phyloP scores from a whole-genome alignment of 352 stramenopile species.

The Phytophthora citricola region DNA sequence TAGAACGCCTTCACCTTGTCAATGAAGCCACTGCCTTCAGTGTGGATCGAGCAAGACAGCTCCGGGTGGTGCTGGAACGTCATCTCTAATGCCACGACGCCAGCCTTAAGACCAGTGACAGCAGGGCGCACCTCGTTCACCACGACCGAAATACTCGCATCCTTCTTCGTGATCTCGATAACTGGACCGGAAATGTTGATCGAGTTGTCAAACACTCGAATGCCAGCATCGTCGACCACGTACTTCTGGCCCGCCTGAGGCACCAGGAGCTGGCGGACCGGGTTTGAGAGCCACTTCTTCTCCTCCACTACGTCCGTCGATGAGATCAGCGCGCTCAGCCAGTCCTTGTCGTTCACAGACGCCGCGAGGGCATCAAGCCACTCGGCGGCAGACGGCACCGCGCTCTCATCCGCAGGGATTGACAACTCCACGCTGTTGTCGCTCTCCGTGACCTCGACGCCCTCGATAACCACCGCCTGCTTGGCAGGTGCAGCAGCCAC shows the following conservation, averaged over 20 bases:
- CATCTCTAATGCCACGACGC: slow-evolving; percentile 60
- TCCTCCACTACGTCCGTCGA: slow-evolving; percentile 51
- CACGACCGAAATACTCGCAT: slow-evolving; percentile 47
- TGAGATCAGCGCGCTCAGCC: slow-evolving; percentile 62
- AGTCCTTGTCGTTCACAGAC: slow-evolving; percentile 50
- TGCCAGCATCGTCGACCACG: slow-evolving; percentile 34
- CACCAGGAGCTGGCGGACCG: slow-evolving; percentile 56
- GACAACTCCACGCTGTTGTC: slow-evolving; percentile 35
- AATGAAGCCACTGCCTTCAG: slow-evolving; percentile 47
- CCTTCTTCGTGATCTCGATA: slow-evolving; percentile 54
- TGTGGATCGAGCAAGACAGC: slow-evolving; percentile 58
- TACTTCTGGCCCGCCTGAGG: slow-evolving; percentile 59
- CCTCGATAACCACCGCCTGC: slow-evolving; percentile 24
- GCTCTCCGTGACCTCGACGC: slow-evolving; percentile 35
- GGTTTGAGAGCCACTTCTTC: slow-evolving; percentile 78
- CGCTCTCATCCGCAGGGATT: slow-evolving; percentile 29
- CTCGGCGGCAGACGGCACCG: slow-evolving; percentile 41
- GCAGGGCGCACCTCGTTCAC: slow-evolving; percentile 67
- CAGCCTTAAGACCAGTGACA: slow-evolving; percentile 51
- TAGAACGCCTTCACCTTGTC: slow-evolving; percentile 82
- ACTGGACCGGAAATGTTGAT: slow-evolving; percentile 46
- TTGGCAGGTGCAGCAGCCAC: slow-evolving; percentile 1
- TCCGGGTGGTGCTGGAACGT: slow-evolving; percentile 60
- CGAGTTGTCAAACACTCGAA: slow-evolving; percentile 54
- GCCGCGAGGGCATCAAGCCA: slow-evolving; percentile 53